These are phyloP conservation scores for Blastocystis sp. DNA, from an alignment of 352 stramenopile species.

Conservation along the genomic window DNA sequence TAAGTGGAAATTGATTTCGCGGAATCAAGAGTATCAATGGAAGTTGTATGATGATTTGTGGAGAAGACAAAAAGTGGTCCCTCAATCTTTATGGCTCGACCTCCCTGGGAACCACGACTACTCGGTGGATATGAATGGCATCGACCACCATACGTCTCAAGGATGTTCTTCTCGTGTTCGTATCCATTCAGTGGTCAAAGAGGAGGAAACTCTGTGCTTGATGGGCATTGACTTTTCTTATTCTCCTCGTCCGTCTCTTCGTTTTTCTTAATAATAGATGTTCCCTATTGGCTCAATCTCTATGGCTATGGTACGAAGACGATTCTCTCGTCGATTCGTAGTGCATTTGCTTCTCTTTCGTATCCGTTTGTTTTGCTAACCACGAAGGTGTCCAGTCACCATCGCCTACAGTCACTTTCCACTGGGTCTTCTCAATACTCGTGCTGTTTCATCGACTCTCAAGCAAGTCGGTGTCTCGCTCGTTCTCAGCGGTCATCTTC, in stretches of 20 bases:
- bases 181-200: background rate
- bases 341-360: background rate
- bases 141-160: background rate
- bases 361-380: background rate
- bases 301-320: background rate
- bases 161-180: background rate
- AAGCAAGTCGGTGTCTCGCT: background rate
- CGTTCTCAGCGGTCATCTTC: background rate
- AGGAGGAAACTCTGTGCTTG: background rate
- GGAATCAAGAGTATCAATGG: background rate
- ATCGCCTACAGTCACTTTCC: background rate
- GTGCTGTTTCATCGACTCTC: background rate
- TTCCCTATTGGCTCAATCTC: background rate
- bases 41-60: background rate
- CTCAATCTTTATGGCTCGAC: background rate
- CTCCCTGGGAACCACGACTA: background rate
- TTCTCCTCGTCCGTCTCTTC: background rate
- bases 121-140: background rate
- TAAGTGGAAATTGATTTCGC: background rate
- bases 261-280: background rate
- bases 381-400: background rate
- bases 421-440: background rate
- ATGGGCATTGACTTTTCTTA: background rate
- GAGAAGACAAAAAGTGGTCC: background rate
- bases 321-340: background rate